Conservation (phyloP, 257 asterid genomes). For the Solanum etuberosum region DNA sequence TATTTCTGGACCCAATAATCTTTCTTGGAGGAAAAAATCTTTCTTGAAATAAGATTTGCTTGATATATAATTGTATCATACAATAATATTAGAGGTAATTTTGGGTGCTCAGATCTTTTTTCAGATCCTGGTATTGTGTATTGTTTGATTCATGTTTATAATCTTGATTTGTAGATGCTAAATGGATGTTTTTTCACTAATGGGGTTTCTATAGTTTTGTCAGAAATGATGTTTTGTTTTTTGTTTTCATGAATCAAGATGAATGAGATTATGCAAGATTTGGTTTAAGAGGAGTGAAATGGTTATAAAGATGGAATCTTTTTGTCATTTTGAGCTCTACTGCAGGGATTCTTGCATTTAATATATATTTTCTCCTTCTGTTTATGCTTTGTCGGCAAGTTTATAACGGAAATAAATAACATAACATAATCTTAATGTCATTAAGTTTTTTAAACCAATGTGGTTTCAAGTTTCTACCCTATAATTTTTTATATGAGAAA, state of each 20-base stretch:
- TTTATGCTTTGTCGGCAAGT: not conserved
- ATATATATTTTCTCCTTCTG: not conserved
- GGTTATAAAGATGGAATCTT: not conserved
- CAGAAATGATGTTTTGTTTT: not conserved
- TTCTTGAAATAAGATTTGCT: not conserved
- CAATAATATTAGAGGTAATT: not conserved
- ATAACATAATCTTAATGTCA: not conserved
- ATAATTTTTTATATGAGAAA: not conserved
- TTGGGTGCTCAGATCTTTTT: constrained; percentile 7
- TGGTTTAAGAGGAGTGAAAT: not conserved
- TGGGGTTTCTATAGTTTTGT: not conserved
- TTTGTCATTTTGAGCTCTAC: not conserved
- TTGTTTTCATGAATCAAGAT: not conserved
- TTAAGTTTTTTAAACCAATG: not conserved
- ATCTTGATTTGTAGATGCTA: not conserved
- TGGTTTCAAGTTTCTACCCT: not conserved
- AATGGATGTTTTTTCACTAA: not conserved
- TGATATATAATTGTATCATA: not conserved
- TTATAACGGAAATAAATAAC: not conserved
- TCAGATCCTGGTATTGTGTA: constrained; percentile 8
- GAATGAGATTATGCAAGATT: not conserved
- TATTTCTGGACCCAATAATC: not conserved
- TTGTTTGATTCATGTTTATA: not conserved
- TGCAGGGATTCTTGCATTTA: not conserved
- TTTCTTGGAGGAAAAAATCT: not conserved